phyloP scores from a whole-genome alignment of 202 grass and related monocot species.

The Elaeis oleifera region DNA sequence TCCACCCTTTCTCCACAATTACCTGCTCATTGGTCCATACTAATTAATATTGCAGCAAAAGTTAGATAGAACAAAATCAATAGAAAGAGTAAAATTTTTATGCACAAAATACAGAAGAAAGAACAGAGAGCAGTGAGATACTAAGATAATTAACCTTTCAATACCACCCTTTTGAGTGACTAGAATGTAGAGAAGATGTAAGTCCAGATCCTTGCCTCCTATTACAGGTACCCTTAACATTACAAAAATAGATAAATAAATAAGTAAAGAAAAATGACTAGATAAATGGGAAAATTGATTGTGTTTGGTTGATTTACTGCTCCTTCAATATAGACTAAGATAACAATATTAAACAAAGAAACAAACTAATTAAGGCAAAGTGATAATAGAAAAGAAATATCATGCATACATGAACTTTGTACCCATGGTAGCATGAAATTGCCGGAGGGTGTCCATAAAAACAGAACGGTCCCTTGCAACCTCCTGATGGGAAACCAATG shows the following conservation, averaged over 20 bases:
- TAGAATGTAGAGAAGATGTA: slow-evolving; percentile 46
- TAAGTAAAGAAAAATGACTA: too few relatives aligned
- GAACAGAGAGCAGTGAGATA: too few relatives aligned
- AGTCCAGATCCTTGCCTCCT: slow-evolving; percentile 47
- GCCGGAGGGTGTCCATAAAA: slow-evolving; percentile 43
- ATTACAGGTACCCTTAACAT: slow-evolving; percentile 42
- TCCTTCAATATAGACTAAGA: too few relatives aligned
- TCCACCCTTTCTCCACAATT: slow-evolving; percentile 45
- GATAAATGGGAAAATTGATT: too few relatives aligned
- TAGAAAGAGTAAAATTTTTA: too few relatives aligned
- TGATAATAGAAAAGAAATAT: not conserved
- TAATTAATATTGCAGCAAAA: not conserved
- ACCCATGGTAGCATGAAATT: slow-evolving; percentile 39
- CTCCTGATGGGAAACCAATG: slow-evolving; percentile 32
- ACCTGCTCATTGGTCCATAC: slow-evolving; percentile 15
- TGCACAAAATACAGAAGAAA: not conserved
- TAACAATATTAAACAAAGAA: not conserved
- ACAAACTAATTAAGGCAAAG: not conserved
- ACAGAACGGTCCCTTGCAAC: slow-evolving; percentile 10
- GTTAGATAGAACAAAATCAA: too few relatives aligned
- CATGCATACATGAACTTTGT: slow-evolving; percentile 36
- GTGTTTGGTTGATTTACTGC: too few relatives aligned
- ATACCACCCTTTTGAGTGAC: slow-evolving; percentile 43
- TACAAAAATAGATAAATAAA: not conserved
- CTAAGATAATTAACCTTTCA: slow-evolving; percentile 25